Base-by-base conservation (phyloP, 164 flowering plant genomes). In the Euptelea pleiosperma region DNA sequence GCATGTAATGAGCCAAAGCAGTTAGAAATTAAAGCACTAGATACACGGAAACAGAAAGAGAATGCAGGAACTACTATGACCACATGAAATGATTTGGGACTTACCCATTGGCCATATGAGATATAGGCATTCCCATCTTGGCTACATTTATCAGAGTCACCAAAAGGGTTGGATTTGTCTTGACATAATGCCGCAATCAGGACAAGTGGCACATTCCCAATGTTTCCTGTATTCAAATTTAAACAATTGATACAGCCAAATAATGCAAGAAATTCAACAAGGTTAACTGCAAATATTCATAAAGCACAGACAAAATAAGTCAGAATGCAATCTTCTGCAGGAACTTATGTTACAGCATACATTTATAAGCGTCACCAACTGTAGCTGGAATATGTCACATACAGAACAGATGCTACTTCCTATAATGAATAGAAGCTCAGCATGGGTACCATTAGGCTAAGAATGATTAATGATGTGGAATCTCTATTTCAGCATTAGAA, bases 81-180 rank as follows among this genome's bases (percentile, higher is more conserved):
- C 2, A n/a, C 28, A 55, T 8, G 26, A 28, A 26, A 43, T 57
- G 14, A 25, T 6, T 18, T 26, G 46, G 52, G 43, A 62, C 86
- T 26, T 75, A 90, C 99, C 99, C 99, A 93, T 67, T 93, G 97
- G 55, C 99, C 99, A 69, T 86, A 93, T 47, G 99, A 83, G 44
- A 90, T 90, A 58, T 93, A 93, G 1, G 99, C 99, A 76, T 80
- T 90, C 34, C 97, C 97, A 72, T 88, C 82, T 72, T 77, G 73
- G 59, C 75, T 77, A 66, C 99, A 93, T 68, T 69, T 79, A 0
- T 73, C 79, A 10, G 82, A 56, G 54, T 88, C 92, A 26, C 96
- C 97, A 68, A 93, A 93, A 25, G 99, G 99, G 55, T 93, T 93
- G 58, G 81, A 72, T 58, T 72, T 71, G 74, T 90, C 99, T 62